Conservation (phyloP, 768 basidiomycete genomes). For the Tylopilus subfusipes region DNA sequence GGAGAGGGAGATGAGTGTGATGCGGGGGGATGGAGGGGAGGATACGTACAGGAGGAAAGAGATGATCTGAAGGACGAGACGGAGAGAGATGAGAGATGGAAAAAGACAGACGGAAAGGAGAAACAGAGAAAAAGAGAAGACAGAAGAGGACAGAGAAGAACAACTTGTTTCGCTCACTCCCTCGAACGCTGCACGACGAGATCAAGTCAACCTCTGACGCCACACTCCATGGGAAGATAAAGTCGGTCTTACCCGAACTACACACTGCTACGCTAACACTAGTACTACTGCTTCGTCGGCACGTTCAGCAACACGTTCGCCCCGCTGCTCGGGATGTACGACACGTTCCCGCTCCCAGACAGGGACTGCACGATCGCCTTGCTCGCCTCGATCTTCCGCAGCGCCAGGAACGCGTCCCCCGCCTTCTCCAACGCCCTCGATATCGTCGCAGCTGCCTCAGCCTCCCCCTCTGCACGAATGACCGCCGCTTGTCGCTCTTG, state of each 20-base stretch:
- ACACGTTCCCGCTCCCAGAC: conserved; percentile 75
- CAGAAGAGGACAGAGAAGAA: conserved; percentile 24
- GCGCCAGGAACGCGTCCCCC: conserved; percentile 91
- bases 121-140: conserved; percentile 32
- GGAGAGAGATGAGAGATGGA: conserved; percentile 30
- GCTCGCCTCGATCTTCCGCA: conserved; percentile 96
- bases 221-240: conserved; percentile 24
- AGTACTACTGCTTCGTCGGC: conserved; percentile 47
- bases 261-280: too few species aligned
- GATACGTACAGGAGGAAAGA: conserved; percentile 34
- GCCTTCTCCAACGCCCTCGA: conserved; percentile 88
- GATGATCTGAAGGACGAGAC: conserved; percentile 40
- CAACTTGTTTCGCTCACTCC: conserved; percentile 18
- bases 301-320: conserved; percentile 84
- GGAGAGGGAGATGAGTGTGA: conserved; percentile 17
- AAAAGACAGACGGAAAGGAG: conserved; percentile 36
- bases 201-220: conserved; percentile 23
- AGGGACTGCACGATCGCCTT: conserved; percentile 94
- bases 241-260: conserved; percentile 20
- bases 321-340: conserved; percentile 80
- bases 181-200: conserved; percentile 23
- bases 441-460: conserved; percentile 93
- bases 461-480: conserved; percentile 97
- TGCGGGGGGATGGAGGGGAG: conserved; percentile 4
- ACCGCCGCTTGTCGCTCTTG: conserved; percentile 99